A percentile compares a stretch with the other conserved stretches of the same genome.
Conservation (phyloP, 1,284 basidiomycete genomes). For the Coniferiporia weirii region DNA sequence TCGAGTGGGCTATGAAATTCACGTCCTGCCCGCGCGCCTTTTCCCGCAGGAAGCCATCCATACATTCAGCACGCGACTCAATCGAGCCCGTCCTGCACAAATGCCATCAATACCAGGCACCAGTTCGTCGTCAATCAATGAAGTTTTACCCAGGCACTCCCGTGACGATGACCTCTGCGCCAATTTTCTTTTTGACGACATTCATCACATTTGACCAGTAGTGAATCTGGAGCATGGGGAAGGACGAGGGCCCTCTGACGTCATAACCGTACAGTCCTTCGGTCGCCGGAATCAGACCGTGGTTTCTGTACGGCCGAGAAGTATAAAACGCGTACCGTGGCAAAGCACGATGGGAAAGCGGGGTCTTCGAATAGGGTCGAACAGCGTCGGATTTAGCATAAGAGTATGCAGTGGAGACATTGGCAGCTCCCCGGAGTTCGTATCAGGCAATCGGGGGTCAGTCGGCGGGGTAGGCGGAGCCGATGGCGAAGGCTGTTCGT, state of each 20-base stretch:
- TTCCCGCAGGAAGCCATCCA: constrained; percentile 71
- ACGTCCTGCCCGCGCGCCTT: constrained; percentile 69
- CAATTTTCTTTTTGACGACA: constrained; percentile 77
- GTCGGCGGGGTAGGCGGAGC: background rate
- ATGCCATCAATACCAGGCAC: too few species aligned
- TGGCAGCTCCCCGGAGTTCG: constrained; percentile 18
- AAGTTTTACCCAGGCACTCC: constrained; percentile 80
- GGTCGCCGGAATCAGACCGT: background rate
- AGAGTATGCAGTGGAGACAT: constrained; percentile 57
- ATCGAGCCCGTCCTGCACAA: constrained; percentile 83
- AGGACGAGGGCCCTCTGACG: constrained; percentile 68
- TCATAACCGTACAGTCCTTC: constrained; percentile 94
- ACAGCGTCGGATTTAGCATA: constrained; percentile 67
- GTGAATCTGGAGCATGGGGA: constrained; percentile 81
- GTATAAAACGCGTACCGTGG: constrained; percentile 64
- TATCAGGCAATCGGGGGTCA: background rate
- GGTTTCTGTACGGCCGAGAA: constrained; percentile 16
- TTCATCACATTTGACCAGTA: constrained; percentile 93
- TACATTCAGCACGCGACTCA: constrained; percentile 70
- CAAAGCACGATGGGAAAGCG: constrained; percentile 91
- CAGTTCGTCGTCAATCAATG: background rate
- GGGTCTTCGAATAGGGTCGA: constrained; percentile 72
- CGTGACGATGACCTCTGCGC: constrained; percentile 93
- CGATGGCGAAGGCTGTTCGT: background rate
- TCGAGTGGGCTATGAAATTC: constrained; percentile 95